These are phyloP conservation scores for Quercus agrifolia DNA, from an alignment of 306 rosid species.

Conservation along the genomic window DNA sequence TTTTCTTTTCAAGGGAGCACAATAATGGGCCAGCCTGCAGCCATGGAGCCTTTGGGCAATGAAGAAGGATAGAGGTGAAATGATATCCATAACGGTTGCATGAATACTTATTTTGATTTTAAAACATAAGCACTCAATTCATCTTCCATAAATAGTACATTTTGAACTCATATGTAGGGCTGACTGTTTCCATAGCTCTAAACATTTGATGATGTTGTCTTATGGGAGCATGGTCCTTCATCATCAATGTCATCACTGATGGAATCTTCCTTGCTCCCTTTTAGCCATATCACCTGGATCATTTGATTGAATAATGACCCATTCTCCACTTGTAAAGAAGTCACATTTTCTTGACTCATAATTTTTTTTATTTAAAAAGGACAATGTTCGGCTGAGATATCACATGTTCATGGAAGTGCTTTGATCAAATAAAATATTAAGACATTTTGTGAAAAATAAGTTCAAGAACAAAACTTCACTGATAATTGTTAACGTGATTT, in stretches of 20 bases:
- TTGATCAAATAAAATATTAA: too few relatives aligned
- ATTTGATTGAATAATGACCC: background rate
- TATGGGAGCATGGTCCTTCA: background rate
- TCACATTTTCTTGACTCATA: background rate
- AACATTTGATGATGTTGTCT: slow-evolving; percentile 18
- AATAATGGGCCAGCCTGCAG: slow-evolving; percentile 13
- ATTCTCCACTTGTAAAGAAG: background rate
- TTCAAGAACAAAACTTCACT: too few relatives aligned
- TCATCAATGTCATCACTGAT: slow-evolving; percentile 9
- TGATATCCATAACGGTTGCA: slow-evolving; percentile 5
- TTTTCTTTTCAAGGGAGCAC: background rate
- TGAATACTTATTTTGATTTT: background rate
- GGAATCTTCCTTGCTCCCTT: slow-evolving; percentile 16
- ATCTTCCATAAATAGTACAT: slow-evolving; percentile 5
- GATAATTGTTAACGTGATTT: too few relatives aligned
- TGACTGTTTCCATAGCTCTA: slow-evolving; percentile 5
- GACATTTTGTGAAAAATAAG: too few relatives aligned
- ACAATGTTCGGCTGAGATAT: background rate
- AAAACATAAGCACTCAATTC: slow-evolving; percentile 1
- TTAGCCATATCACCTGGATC: slow-evolving; percentile 8
- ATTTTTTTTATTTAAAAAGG: background rate
- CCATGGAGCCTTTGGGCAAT: slow-evolving; percentile 9
- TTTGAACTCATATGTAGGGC: slow-evolving; percentile 9
- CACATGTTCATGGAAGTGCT: too few relatives aligned
- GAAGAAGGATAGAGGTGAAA: background rate